A percentile compares a stretch with the other conserved stretches of the same genome.
Evolutionary conservation across 768 basidiomycete species (phyloP).

Genomic region (Pleurotus djamor): DNA sequence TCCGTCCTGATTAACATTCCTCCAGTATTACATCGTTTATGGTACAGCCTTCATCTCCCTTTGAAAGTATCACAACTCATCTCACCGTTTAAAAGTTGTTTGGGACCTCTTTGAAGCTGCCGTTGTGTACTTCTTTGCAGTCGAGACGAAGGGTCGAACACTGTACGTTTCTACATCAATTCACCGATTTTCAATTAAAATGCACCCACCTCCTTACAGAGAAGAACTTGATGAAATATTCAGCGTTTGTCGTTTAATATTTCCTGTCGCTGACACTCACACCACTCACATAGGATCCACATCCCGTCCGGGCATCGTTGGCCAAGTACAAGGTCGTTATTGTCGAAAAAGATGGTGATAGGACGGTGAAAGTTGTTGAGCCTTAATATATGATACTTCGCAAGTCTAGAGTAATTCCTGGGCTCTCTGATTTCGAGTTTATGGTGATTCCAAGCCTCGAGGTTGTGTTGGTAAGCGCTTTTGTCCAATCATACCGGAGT

Average conservation of each 20-base stretch:
- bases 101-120: constrained; percentile 38
- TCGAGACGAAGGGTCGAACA: constrained; percentile 41
- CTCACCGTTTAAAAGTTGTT: constrained; percentile 13
- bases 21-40: constrained; percentile 35
- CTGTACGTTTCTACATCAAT: constrained; percentile 25
- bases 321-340: constrained; percentile 35
- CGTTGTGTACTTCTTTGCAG: constrained; percentile 35
- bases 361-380: constrained; percentile 11
- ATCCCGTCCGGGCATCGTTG: constrained; percentile 39
- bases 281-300: constrained; percentile 24
- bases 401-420: no score
- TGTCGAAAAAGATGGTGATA: constrained; percentile 27
- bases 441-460: no score
- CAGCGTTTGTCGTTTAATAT: constrained; percentile 17
- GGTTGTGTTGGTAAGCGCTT: no score
- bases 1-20: neutral
- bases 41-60: neutral
- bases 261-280: neutral
- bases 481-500: no score
- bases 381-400: no score
- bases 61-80: neutral
- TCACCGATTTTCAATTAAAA: neutral
- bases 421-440: no score
- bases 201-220: constrained; percentile 16
- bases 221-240: constrained; percentile 44